Conservation (phyloP, 345 rosid species). For the Sonneratia alba region DNA sequence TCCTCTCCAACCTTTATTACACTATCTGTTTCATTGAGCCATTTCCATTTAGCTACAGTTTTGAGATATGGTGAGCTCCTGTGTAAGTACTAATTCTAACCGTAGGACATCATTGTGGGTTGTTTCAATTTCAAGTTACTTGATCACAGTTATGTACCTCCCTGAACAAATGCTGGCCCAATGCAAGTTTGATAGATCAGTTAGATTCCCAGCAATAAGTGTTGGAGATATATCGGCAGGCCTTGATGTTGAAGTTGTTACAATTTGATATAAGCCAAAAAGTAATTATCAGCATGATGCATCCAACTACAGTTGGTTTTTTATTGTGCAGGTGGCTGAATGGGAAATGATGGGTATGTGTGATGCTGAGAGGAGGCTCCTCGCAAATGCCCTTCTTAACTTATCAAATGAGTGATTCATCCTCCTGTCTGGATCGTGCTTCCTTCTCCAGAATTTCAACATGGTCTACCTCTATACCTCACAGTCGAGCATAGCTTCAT, state of each 20-base stretch:
- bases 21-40: neutral
- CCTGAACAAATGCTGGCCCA: neutral
- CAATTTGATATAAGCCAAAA: neutral
- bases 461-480: constrained; percentile 51
- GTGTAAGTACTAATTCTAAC: neutral
- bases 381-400: constrained; percentile 87
- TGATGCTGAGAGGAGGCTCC: constrained; percentile 89
- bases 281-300: neutral
- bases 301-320: neutral
- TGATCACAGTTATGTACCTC: neutral
- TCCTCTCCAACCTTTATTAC: no score
- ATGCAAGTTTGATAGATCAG: neutral
- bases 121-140: neutral
- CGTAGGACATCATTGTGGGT: neutral
- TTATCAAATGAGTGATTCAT: constrained; percentile 82
- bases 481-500: constrained; percentile 58
- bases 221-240: neutral
- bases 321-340: constrained; percentile 43
- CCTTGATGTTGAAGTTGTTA: neutral
- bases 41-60: neutral
- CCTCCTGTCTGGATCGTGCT: constrained; percentile 80
- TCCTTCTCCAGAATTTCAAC: constrained; percentile 66
- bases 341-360: constrained; percentile 97
- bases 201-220: neutral
- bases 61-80: neutral